Conservation (phyloP, 306 rosid species). For the Hylodesmum podocarpum region DNA sequence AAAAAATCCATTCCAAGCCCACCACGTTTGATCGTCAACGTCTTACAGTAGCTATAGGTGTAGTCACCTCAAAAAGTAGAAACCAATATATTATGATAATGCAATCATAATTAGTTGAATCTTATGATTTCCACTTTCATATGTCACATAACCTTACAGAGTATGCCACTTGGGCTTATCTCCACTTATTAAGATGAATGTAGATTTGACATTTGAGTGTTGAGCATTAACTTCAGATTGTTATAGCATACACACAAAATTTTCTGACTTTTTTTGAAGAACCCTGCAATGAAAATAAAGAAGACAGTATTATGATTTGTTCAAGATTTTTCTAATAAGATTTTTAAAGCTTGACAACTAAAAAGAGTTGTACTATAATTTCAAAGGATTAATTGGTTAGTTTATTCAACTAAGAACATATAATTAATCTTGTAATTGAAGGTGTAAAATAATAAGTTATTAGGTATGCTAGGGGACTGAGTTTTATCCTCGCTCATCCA, state of each 20-base stretch:
- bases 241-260: neutral
- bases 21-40: constrained; percentile 19
- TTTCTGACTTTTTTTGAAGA: neutral
- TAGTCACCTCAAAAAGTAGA: neutral
- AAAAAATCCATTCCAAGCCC: constrained; percentile 17
- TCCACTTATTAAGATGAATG: neutral
- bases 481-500: too few relatives aligned
- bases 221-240: neutral
- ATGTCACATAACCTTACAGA: neutral
- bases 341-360: too few relatives aligned
- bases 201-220: neutral
- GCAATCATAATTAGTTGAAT: neutral
- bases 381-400: too few relatives aligned
- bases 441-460: too few relatives aligned
- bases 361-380: too few relatives aligned
- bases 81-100: neutral
- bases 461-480: too few relatives aligned
- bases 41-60: constrained; percentile 1
- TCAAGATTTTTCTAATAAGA: neutral
- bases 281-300: neutral
- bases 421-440: too few relatives aligned
- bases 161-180: neutral
- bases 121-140: neutral
- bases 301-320: neutral
- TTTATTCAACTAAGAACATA: too few relatives aligned